Evolutionary conservation across 768 basidiomycete species (phyloP).

Genomic region (Thelephora ganbajun): DNA sequence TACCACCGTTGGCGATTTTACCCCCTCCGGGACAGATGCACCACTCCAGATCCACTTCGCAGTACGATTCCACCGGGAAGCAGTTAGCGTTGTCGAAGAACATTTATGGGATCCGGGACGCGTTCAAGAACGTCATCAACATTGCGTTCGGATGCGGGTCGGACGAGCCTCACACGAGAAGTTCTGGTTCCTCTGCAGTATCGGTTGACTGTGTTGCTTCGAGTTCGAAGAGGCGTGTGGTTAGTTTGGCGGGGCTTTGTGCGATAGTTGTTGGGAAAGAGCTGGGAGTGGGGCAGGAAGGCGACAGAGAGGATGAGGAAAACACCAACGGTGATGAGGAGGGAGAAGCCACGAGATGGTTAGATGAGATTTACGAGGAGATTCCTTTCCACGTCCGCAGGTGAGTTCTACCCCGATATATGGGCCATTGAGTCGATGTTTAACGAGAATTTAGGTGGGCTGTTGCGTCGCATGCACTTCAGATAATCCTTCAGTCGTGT

Average conservation of each 20-base stretch:
- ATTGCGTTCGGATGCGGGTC: slow-evolving; percentile 15
- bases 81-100: slow-evolving; percentile 30
- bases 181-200: background rate
- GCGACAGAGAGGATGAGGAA: slow-evolving; percentile 11
- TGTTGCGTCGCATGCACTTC: slow-evolving; percentile 38
- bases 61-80: slow-evolving; percentile 21
- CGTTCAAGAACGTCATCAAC: slow-evolving; percentile 36
- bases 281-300: slow-evolving; percentile 21
- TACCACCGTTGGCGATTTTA: slow-evolving; percentile 26
- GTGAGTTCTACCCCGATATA: slow-evolving; percentile 19
- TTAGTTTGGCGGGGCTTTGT: slow-evolving; percentile 32
- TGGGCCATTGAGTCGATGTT: background rate
- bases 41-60: slow-evolving; percentile 12
- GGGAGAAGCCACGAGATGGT: slow-evolving; percentile 12
- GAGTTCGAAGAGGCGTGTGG: slow-evolving; percentile 11
- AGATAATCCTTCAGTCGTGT: slow-evolving; percentile 30
- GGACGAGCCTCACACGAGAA: background rate
- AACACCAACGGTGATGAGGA: slow-evolving; percentile 11
- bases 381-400: slow-evolving; percentile 38
- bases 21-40: slow-evolving; percentile 22
- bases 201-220: background rate
- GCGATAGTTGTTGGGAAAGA: slow-evolving; percentile 31
- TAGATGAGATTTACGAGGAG: slow-evolving; percentile 33
- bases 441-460: slow-evolving; percentile 22
- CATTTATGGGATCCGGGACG: slow-evolving; percentile 40